Percentiles rank a stretch among this genome's conserved stretches.
These are phyloP conservation scores for Purpureocillium takamizusanense DNA, from an alignment of 2,329 filamentous ascomycete species.

Conservation along the genomic window DNA sequence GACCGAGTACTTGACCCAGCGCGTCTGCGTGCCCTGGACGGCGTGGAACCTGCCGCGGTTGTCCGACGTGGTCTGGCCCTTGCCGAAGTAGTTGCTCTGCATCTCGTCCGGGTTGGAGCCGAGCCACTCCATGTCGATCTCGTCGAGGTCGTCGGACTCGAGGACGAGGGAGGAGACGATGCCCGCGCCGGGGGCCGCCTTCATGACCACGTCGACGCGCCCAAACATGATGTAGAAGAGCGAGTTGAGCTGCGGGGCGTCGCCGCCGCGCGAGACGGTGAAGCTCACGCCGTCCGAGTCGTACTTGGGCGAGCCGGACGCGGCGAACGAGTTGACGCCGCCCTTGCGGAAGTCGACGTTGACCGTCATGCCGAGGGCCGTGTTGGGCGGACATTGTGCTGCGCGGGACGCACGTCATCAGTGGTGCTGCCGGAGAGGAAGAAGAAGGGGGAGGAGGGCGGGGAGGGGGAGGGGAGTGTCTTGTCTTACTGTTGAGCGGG, in stretches of 20 bases:
- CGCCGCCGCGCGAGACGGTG: slow-evolving; percentile 67
- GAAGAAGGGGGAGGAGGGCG: no score
- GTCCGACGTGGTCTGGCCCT: slow-evolving; percentile 77
- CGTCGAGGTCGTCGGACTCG: slow-evolving; percentile 84
- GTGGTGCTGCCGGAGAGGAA: not conserved
- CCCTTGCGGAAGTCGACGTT: slow-evolving; percentile 76
- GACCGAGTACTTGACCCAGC: slow-evolving; percentile 79
- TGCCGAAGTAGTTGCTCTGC: slow-evolving; percentile 97
- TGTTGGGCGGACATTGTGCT: slow-evolving; percentile 62
- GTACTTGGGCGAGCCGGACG: slow-evolving; percentile 64
- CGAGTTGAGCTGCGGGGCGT: slow-evolving; percentile 77
- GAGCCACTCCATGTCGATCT: slow-evolving; percentile 97
- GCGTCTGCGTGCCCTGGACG: slow-evolving; percentile 56
- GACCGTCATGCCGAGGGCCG: slow-evolving; percentile 75
- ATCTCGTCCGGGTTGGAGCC: slow-evolving; percentile 67
- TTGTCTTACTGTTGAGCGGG: slow-evolving; percentile 23
- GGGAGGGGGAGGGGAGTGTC: no score
- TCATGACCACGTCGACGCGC: slow-evolving; percentile 75
- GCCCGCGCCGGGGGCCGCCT: slow-evolving; percentile 77
- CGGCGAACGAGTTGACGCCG: slow-evolving; percentile 67
- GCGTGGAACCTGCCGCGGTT: slow-evolving; percentile 78
- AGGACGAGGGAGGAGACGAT: slow-evolving; percentile 91
- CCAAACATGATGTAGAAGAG: slow-evolving; percentile 99
- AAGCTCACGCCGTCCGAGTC: slow-evolving; percentile 69
- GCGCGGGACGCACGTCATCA: slow-evolving; percentile 2